Evolutionary conservation across 352 stramenopile genomes (phyloP).

Genomic region (Blastocystis sp.): DNA sequence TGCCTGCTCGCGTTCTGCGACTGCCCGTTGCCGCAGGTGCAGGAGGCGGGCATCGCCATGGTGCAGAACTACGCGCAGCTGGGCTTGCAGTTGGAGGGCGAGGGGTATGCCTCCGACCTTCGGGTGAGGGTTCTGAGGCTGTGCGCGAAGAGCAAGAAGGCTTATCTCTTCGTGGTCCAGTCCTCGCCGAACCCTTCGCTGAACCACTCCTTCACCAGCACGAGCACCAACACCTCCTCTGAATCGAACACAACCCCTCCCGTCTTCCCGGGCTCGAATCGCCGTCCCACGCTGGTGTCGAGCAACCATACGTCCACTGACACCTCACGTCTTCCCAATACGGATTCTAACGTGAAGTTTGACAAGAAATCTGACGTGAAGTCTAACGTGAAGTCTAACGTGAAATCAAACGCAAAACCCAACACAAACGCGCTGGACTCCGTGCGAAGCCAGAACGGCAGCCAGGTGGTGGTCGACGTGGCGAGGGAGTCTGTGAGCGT

Average conservation of each 20-base stretch:
- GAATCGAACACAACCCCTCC: no score
- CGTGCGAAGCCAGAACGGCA: no score
- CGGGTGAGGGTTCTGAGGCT: neutral
- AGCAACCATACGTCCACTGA: no score
- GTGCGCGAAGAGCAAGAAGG: neutral
- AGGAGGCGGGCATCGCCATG: neutral
- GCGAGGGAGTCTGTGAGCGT: no score
- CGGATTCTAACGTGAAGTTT: no score
- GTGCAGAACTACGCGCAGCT: neutral
- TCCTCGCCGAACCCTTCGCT: neutral
- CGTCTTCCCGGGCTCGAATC: no score
- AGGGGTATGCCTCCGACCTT: neutral
- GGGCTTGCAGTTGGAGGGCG: neutral
- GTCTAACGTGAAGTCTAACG: no score
- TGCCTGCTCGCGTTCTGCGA: neutral
- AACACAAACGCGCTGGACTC: no score
- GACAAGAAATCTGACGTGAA: no score
- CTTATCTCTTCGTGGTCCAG: neutral
- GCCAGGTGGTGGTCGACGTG: neutral
- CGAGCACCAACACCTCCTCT: neutral
- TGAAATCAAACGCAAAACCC: no score
- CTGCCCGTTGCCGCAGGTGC: neutral
- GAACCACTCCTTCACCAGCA: neutral
- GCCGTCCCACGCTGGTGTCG: no score
- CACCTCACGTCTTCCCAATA: no score